Conservation (phyloP, 176 grass and related monocot genomes). For the Ampelocalamus luodianensis region DNA sequence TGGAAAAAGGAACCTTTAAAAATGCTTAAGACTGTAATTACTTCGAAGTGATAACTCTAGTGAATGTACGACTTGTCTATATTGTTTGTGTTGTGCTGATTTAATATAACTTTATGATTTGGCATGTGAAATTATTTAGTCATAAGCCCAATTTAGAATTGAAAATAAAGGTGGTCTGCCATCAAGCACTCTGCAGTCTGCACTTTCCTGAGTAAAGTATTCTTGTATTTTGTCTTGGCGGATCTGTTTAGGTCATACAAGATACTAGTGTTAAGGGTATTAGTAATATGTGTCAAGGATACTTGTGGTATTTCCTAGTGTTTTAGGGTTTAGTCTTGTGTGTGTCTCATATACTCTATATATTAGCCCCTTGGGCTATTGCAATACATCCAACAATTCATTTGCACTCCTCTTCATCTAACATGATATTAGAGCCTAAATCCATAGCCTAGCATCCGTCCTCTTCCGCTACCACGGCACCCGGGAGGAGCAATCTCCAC, state of each 20-base stretch:
- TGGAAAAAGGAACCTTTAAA: neutral
- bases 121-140: neutral
- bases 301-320: too few species aligned
- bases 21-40: neutral
- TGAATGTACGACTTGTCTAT: neutral
- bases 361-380: too few species aligned
- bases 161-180: neutral
- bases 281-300: too few species aligned
- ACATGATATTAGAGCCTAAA: too few species aligned
- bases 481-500: too few species aligned
- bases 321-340: too few species aligned
- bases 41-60: neutral
- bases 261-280: neutral
- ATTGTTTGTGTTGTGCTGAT: neutral
- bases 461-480: too few species aligned
- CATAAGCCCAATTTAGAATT: neutral
- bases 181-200: constrained; percentile 1
- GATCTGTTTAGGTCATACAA: neutral
- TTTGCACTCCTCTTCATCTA: too few species aligned
- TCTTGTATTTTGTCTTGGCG: neutral
- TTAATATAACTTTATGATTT: constrained; percentile 26
- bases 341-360: too few species aligned
- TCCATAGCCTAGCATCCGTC: too few species aligned
- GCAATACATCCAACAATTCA: too few species aligned
- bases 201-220: constrained; percentile 12